These are phyloP conservation scores for Rubus parviflorus DNA, from an alignment of 306 rosid genomes.

Conservation along the genomic window DNA sequence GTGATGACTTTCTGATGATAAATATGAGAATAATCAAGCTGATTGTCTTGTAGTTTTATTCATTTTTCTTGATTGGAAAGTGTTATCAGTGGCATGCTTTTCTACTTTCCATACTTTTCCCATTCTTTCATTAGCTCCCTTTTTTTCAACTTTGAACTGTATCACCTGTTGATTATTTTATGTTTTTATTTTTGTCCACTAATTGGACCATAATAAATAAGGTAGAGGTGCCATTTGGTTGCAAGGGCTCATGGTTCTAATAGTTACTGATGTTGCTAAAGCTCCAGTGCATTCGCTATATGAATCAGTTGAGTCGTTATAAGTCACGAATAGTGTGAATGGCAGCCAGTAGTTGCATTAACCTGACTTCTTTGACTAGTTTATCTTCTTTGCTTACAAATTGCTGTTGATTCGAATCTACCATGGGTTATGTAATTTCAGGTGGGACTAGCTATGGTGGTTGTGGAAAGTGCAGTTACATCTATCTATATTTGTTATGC, in stretches of 20 bases:
- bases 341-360: background rate
- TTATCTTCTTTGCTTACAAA: background rate
- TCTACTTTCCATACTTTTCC: background rate
- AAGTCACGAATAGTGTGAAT: background rate
- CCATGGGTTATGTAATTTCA: slow-evolving; percentile 31
- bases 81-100: background rate
- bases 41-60: background rate
- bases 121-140: background rate
- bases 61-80: background rate
- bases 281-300: background rate
- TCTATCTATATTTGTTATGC: slow-evolving; percentile 94
- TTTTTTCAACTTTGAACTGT: background rate
- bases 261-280: background rate
- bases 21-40: background rate
- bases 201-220: too few relatives aligned
- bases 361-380: background rate
- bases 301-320: background rate
- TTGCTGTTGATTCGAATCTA: background rate
- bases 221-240: background rate
- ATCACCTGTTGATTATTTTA: background rate
- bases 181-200: background rate
- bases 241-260: background rate
- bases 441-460: slow-evolving; percentile 96
- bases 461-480: slow-evolving; percentile 97
- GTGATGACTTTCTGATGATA: background rate